These are phyloP conservation scores for Dujonia santamariae DNA, from an alignment of 1,139 yeast genomes.

Conservation along the genomic window DNA sequence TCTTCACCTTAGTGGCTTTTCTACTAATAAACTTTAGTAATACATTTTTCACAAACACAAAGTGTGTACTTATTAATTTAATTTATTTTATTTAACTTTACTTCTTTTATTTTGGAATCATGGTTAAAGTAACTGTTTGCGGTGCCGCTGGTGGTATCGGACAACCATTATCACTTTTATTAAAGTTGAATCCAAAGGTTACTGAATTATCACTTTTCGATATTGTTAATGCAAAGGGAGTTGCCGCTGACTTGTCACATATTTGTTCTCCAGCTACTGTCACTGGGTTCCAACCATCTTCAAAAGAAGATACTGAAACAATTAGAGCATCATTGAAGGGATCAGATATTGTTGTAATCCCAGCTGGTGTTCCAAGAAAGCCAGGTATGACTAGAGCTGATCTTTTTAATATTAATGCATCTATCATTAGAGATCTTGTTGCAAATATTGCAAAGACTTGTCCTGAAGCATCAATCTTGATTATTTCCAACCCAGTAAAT, in stretches of 20 bases:
- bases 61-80: neutral
- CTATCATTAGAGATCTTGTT: slow-evolving; percentile 90
- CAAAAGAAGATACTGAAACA: slow-evolving; percentile 69
- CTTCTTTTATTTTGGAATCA: slow-evolving; percentile 10
- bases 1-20: no score
- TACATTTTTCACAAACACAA: neutral
- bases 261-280: slow-evolving; percentile 87
- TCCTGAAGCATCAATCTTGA: slow-evolving; percentile 84
- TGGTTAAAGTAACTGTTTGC: slow-evolving; percentile 77
- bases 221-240: slow-evolving; percentile 94
- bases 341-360: slow-evolving; percentile 87
- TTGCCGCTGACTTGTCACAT: slow-evolving; percentile 93
- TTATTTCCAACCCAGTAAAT: slow-evolving; percentile 97
- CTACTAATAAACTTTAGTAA: neutral
- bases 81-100: slow-evolving; percentile 1
- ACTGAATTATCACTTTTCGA: slow-evolving; percentile 86
- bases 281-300: slow-evolving; percentile 71
- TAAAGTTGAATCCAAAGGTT: slow-evolving; percentile 84
- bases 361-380: slow-evolving; percentile 99
- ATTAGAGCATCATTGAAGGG: slow-evolving; percentile 72
- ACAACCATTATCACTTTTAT: slow-evolving; percentile 88
- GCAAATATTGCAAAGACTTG: slow-evolving; percentile 81
- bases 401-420: slow-evolving; percentile 94
- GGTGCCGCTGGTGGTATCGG: slow-evolving; percentile 99
- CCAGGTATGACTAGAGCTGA: slow-evolving; percentile 99